These are phyloP conservation scores for Scenedesmus sp. DNA, from an alignment of 163 green algal genomes.

Conservation along the genomic window DNA sequence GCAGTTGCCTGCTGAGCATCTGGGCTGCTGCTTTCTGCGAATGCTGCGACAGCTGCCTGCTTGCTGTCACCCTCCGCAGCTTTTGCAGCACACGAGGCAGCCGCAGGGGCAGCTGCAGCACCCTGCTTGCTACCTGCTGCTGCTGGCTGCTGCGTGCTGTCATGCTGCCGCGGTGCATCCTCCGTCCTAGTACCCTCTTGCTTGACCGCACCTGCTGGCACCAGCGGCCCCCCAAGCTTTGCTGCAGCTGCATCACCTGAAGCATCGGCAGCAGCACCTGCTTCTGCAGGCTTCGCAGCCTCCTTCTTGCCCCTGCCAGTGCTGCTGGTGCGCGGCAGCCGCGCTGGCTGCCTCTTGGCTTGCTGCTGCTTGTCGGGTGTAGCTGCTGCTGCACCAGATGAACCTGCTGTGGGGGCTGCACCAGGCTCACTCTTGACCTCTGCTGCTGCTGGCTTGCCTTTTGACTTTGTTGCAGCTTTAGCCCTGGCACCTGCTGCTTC, in stretches of 20 bases:
- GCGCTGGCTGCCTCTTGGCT: neutral
- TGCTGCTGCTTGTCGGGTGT: neutral
- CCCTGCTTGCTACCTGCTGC: neutral
- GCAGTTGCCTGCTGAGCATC: neutral
- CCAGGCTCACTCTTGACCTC: neutral
- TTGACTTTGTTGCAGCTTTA: neutral
- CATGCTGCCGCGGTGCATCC: neutral
- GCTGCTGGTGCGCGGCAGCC: neutral
- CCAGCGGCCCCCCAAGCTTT: neutral
- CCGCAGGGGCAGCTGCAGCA: neutral
- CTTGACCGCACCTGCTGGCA: neutral
- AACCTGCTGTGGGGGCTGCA: neutral
- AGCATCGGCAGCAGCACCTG: neutral
- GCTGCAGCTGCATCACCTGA: neutral
- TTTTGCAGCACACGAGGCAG: neutral
- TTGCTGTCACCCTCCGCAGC: neutral
- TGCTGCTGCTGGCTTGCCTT: slow-evolving; percentile 15
- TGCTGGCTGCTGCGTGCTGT: neutral
- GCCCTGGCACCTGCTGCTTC: neutral
- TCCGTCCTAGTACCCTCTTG: neutral
- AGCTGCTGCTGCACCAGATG: neutral
- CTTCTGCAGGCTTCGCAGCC: neutral
- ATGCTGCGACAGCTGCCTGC: neutral
- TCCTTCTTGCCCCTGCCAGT: neutral
- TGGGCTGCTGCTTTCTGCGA: neutral